phyloP scores from a whole-genome alignment of 345 rosid species.

The Citrus trifoliata region DNA sequence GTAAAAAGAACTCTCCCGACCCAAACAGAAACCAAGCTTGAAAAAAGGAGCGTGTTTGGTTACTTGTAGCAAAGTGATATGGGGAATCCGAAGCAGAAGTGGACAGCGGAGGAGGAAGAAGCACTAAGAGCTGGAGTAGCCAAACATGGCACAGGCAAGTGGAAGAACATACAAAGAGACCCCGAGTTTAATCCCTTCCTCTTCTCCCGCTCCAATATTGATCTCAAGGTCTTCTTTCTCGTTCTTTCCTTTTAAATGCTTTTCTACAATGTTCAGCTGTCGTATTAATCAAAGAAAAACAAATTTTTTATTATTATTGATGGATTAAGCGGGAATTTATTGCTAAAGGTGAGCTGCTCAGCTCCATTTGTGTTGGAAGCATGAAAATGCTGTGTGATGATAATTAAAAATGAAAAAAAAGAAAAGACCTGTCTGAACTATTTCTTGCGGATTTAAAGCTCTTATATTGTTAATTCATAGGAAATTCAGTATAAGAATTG shows the following conservation, averaged over 20 bases:
- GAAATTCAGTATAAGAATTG: not conserved
- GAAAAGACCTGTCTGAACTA: not conserved
- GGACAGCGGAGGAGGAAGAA: constrained; percentile 78
- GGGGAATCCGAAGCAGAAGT: constrained; percentile 71
- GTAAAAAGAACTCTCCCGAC: not conserved
- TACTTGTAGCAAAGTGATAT: constrained; percentile 16
- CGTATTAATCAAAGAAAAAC: not conserved
- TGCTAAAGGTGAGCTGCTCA: not conserved
- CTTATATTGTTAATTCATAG: not conserved
- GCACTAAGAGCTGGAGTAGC: constrained; percentile 65
- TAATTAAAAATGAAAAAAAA: too few relatives aligned
- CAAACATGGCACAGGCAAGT: constrained; percentile 74
- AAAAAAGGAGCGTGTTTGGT: not conserved
- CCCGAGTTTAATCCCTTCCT: constrained; percentile 61
- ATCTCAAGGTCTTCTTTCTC: constrained; percentile 63
- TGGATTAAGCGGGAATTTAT: not conserved
- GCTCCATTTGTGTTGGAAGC: not conserved
- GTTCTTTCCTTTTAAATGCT: not conserved
- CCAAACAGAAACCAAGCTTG: not conserved
- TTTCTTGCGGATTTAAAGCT: not conserved
- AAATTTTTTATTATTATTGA: not conserved
- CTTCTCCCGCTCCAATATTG: constrained; percentile 61
- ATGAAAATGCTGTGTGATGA: not conserved
- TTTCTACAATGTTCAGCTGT: not conserved
- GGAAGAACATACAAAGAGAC: constrained; percentile 65